Evolutionary conservation across 108 stramenopile genomes (phyloP).

Genomic region (Seminavis robusta): DNA sequence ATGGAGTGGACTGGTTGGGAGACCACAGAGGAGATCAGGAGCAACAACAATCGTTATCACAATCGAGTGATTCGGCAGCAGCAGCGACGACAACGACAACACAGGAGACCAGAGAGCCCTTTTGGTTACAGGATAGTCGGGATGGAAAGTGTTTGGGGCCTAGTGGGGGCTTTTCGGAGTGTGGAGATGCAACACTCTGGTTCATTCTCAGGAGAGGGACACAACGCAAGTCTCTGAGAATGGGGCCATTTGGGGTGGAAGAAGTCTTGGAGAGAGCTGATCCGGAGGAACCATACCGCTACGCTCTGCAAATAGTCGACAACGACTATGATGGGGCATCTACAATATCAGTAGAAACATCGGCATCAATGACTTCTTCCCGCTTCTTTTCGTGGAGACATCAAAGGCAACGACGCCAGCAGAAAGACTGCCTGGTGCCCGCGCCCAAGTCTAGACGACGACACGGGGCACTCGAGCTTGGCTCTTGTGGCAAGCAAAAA

Average conservation of each 20-base stretch:
- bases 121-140: constrained; percentile 65
- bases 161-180: constrained; percentile 59
- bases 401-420: too few species aligned
- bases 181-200: constrained; percentile 83
- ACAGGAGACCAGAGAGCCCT: constrained; percentile 39
- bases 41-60: not conserved
- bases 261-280: too few species aligned
- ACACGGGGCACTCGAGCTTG: not conserved
- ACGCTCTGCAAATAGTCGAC: constrained; percentile 27
- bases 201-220: constrained; percentile 12
- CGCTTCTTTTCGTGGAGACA: too few species aligned
- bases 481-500: not conserved
- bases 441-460: not conserved
- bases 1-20: too few species aligned
- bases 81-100: constrained; percentile 15
- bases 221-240: too few species aligned
- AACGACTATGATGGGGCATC: not conserved
- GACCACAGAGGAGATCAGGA: not conserved
- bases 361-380: not conserved
- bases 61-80: not conserved
- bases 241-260: too few species aligned
- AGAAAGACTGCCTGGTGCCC: too few species aligned
- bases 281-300: constrained; percentile 12
- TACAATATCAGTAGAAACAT: constrained; percentile 1
- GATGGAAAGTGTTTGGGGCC: constrained; percentile 68